Percentiles rank a stretch among this genome's conserved stretches.
These are phyloP conservation scores for Pichia gijzeniarum DNA, from an alignment of 805 yeast genomes.

Conservation along the genomic window DNA sequence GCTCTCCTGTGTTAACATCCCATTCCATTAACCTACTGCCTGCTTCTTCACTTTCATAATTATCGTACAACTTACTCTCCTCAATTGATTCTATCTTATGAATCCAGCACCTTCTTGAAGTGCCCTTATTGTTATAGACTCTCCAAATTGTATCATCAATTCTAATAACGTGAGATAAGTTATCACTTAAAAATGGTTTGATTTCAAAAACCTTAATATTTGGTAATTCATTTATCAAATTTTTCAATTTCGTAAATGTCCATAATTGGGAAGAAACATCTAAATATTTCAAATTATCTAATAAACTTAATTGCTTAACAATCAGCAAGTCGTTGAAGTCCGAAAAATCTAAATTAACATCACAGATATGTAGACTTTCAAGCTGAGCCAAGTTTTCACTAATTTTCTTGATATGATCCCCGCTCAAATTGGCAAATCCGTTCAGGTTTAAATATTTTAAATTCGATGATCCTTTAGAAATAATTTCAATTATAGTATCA, in stretches of 20 bases:
- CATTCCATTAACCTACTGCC: conserved; percentile 35
- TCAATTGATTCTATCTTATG: conserved; percentile 8
- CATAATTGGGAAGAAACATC: conserved; percentile 6
- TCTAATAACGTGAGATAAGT: conserved; percentile 6
- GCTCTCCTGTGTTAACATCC: conserved; percentile 59
- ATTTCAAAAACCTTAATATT: conserved; percentile 51
- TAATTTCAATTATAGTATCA: conserved; percentile 5
- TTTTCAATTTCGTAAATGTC: conserved; percentile 4
- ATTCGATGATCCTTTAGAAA: conserved; percentile 31
- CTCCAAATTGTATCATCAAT: conserved; percentile 35
- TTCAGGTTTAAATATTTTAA: conserved; percentile 45
- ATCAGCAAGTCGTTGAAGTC: conserved; percentile 20
- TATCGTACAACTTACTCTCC: conserved; percentile 14
- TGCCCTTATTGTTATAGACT: conserved; percentile 42
- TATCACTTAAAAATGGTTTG: conserved; percentile 46
- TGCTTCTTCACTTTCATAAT: conserved; percentile 31
- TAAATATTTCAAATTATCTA: conserved; percentile 8
- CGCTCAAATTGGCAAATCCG: conserved; percentile 41
- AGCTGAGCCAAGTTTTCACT: conserved; percentile 34
- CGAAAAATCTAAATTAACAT: conserved; percentile 7
- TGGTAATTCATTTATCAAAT: conserved; percentile 1
- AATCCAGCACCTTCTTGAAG: conserved; percentile 81
- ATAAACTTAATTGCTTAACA: conserved; percentile 50
- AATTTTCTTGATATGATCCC: conserved; percentile 33
- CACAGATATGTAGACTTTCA: conserved; percentile 31